A percentile compares a stretch with the other conserved stretches of the same genome.
These are phyloP conservation scores for Castanospermum australe DNA, from an alignment of 306 rosid genomes.

Conservation along the genomic window DNA sequence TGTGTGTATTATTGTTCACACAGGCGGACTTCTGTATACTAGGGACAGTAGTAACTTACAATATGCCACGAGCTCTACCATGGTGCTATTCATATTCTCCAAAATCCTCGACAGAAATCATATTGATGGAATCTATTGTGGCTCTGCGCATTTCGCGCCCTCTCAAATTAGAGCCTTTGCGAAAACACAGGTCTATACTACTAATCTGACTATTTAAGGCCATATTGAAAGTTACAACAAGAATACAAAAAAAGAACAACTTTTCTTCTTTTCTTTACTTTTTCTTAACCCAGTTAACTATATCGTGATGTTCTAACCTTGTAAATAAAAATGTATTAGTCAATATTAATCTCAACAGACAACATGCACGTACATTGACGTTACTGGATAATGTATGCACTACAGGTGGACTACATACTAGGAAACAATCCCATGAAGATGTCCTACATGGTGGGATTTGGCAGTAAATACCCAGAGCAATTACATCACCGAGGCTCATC, in stretches of 20 bases:
- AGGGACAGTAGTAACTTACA: conserved; percentile 81
- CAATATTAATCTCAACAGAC: neutral
- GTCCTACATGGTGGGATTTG: conserved; percentile 86
- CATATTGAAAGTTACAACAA: neutral
- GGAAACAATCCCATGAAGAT: conserved; percentile 75
- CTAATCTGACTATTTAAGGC: neutral
- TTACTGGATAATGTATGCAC: neutral
- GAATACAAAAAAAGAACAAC: neutral
- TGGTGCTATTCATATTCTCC: conserved; percentile 67
- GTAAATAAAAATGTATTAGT: neutral
- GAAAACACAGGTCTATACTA: conserved; percentile 58
- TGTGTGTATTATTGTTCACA: neutral
- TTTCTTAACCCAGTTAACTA: neutral
- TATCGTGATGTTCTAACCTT: neutral
- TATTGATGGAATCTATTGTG: conserved; percentile 59
- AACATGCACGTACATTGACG: neutral
- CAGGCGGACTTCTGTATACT: conserved; percentile 74
- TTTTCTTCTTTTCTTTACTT: no score
- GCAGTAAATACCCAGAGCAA: conserved; percentile 61
- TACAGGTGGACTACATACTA: conserved; percentile 78
- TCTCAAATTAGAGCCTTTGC: conserved; percentile 64
- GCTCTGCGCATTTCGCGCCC: conserved; percentile 53
- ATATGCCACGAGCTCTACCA: conserved; percentile 61
- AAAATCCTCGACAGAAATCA: conserved; percentile 45
- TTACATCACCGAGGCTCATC: conserved; percentile 88